Evolutionary conservation across 1,139 yeast genomes (phyloP), one percentile per base, ranked within the genome.

Genomic region (Suhomyces guaymorum): DNA sequence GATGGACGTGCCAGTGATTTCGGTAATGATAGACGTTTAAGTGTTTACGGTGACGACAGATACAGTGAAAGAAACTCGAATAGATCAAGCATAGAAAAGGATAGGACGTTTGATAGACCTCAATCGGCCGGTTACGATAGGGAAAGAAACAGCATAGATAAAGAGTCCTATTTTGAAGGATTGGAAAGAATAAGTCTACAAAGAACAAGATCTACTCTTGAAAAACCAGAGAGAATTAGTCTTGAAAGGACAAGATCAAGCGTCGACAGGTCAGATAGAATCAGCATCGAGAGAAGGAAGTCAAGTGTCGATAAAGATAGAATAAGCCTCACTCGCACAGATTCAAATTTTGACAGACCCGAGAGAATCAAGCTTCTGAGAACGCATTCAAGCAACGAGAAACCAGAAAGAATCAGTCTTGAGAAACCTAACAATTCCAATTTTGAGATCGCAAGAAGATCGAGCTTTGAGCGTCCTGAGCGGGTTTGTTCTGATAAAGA

Each of bases 71-170:
- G 23, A 6, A 26, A 15, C 19, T 31, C 34, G 10, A 31, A 26
- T 14, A 15, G 34, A 15, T 31, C 35, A 8, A 32, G 30, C 15
- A 24, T 26, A 9, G 34, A 31, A n/a, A n/a, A n/a, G n/a, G n/a
- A n/a, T n/a, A n/a, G n/a, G n/a, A n/a, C n/a, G n/a, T n/a, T n/a
- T n/a, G n/a, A n/a, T n/a, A n/a, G n/a, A n/a, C n/a, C n/a, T n/a
- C n/a, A n/a, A n/a, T n/a, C n/a, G n/a, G n/a, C n/a, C n/a, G n/a
- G n/a, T n/a, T n/a, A n/a, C n/a, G n/a, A n/a, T n/a, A n/a, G n/a
- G n/a, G n/a, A n/a, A n/a, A n/a, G n/a, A n/a, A n/a, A n/a, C n/a
- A n/a, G n/a, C n/a, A n/a, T n/a, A n/a, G n/a, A n/a, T n/a, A n/a
- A n/a, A n/a, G n/a, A n/a, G n/a, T n/a, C n/a, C n/a, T n/a, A n/a